phyloP scores from a whole-genome alignment of 164 flowering plant species.

The Brasenia schreberi region DNA sequence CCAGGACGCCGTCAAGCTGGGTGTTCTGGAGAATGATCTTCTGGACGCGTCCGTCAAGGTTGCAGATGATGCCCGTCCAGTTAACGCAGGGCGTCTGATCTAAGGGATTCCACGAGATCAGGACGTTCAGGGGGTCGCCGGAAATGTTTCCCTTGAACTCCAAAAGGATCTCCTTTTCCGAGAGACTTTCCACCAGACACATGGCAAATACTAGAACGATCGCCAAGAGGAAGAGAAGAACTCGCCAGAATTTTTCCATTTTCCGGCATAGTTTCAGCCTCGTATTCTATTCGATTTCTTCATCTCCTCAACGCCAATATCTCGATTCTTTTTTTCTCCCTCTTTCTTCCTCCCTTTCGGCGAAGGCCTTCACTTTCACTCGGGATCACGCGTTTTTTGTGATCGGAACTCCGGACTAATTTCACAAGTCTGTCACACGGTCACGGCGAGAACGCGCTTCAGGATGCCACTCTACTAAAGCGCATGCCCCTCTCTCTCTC shows the following conservation, averaged over 20 bases:
- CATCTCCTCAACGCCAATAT: neutral
- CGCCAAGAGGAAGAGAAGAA: slow-evolving; percentile 3
- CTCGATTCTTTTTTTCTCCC: neutral
- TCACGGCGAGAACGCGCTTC: neutral
- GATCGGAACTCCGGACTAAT: neutral
- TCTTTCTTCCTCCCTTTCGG: neutral
- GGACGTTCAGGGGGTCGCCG: slow-evolving; percentile 46
- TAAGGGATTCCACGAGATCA: slow-evolving; percentile 49
- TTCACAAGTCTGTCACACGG: neutral
- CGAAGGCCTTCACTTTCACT: neutral
- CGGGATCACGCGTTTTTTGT: neutral
- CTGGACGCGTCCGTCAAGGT: slow-evolving; percentile 41
- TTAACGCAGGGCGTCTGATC: slow-evolving; percentile 38
- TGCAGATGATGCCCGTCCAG: slow-evolving; percentile 55
- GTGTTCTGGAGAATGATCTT: slow-evolving; percentile 72
- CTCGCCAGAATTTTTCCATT: slow-evolving; percentile 27
- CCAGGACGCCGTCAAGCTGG: slow-evolving; percentile 53
- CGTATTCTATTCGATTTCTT: neutral
- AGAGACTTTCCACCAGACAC: slow-evolving; percentile 13
- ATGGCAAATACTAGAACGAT: neutral
- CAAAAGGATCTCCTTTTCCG: slow-evolving; percentile 70
- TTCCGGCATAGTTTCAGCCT: slow-evolving; percentile 8
- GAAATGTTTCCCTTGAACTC: slow-evolving; percentile 63
- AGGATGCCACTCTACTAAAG: neutral
- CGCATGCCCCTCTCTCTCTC: neutral